Base-by-base conservation (phyloP, 176 grass and related monocot species). In the Musa beccarii region DNA sequence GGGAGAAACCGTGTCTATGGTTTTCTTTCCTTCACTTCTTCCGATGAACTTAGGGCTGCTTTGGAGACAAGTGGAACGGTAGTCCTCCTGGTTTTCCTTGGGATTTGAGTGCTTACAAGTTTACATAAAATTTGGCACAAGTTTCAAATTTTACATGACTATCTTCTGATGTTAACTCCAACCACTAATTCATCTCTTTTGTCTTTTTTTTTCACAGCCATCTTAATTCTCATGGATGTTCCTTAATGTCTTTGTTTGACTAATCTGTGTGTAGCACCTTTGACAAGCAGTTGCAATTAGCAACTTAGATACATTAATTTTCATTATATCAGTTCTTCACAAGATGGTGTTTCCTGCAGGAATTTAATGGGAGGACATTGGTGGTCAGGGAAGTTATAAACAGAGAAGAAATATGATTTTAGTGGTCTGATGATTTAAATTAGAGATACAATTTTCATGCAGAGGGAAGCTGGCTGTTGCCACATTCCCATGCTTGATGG, bases 21-120 rank as follows among this genome's bases (percentile, higher is more conserved):
- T 54, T 95, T 95, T 82, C 34, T 95, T 71, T 90, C 88, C 0
- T 95, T 90, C 78, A 73, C 83, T 88, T 84, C 80, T 21, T 71
- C 85, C 11, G 76, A 84, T 54, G 91, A 95, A 76, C 72, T 85
- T 66, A 59, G 85, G 51, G 85, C 78, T 20, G 85, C 88, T 0
- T 10, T 90, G 51, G 65, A 86, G 57, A 82, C 83, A 66, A 76
- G 85, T 76, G 84, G 66, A 78, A 83, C 81, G 83, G 91, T 95
- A 88, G 1, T 17, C 23, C 56, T 74, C 72, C 20, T 74, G 16
- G 16, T 50, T 69, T 51, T 10, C 68, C 9, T 49, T 51, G 49
- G n/a, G 8, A n/a, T 70, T 50, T 20, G 25, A 49, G 0, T 75
- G 54, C 25, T 69, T 77, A 49, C 59, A 68, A n/a, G 25, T 61